Evolutionary conservation across 2,329 filamentous ascomycete species (phyloP).

Genomic region (Zasmidium cellare): DNA sequence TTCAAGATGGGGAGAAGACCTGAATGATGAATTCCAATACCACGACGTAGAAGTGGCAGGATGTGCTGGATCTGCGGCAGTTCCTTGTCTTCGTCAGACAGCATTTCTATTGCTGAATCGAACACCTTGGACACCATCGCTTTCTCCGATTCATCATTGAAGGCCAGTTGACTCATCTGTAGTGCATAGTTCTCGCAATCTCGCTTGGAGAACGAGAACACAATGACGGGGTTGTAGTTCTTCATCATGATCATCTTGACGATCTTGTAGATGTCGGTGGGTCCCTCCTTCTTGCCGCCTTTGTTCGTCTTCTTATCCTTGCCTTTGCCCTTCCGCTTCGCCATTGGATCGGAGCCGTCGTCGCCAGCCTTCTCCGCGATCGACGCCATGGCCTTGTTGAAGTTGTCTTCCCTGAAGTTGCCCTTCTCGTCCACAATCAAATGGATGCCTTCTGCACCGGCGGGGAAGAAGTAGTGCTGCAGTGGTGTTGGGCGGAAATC

Average conservation of each 20-base stretch:
- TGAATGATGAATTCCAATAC: constrained; percentile 96
- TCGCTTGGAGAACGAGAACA: constrained; percentile 98
- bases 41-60: constrained; percentile 81
- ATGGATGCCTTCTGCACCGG: constrained; percentile 88
- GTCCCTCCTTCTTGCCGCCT: constrained; percentile 69
- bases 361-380: constrained; percentile 86
- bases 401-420: constrained; percentile 93
- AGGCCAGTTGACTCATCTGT: constrained; percentile 80
- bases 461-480: constrained; percentile 97
- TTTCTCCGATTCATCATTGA: constrained; percentile 96
- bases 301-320: constrained; percentile 93
- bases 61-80: constrained; percentile 90
- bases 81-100: constrained; percentile 86
- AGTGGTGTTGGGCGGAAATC: constrained; percentile 96
- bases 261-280: constrained; percentile 92
- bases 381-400: constrained; percentile 89
- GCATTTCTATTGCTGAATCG: constrained; percentile 83
- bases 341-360: constrained; percentile 75
- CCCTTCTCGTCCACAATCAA: constrained; percentile 96
- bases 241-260: constrained; percentile 98
- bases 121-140: constrained; percentile 94
- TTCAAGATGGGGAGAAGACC: constrained; percentile 93
- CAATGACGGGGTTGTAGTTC: constrained; percentile 96
- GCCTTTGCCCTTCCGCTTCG: constrained; percentile 80
- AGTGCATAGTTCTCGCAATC: constrained; percentile 91